Conservation (phyloP, 176 grass and related monocot genomes). For the Tillandsia fasciculata region DNA sequence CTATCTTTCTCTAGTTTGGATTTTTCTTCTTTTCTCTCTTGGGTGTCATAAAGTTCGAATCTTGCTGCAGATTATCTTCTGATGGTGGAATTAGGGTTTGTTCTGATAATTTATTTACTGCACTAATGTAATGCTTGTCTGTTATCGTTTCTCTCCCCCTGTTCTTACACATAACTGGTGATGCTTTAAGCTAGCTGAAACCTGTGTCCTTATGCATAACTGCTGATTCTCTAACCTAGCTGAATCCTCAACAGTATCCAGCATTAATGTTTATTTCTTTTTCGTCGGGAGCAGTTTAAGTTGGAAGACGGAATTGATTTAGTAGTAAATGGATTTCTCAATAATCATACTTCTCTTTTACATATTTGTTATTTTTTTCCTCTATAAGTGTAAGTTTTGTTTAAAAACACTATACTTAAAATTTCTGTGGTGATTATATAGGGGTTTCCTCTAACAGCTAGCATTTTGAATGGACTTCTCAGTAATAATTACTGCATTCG, state of each 20-base stretch:
- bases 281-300: too few relatives aligned
- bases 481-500: conserved; percentile 37
- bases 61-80: background rate
- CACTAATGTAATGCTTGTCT: too few relatives aligned
- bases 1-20: background rate
- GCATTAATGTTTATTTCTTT: too few relatives aligned
- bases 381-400: background rate
- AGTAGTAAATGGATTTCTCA: too few relatives aligned
- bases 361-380: background rate
- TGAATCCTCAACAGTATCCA: too few relatives aligned
- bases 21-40: background rate
- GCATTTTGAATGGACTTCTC: conserved; percentile 46
- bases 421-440: conserved; percentile 5
- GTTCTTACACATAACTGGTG: too few relatives aligned
- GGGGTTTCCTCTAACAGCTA: conserved; percentile 48
- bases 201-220: background rate
- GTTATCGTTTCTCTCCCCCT: too few relatives aligned
- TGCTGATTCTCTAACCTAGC: too few relatives aligned
- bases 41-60: background rate
- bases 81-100: background rate
- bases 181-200: too few relatives aligned
- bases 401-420: conserved; percentile 16
- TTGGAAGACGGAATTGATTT: too few relatives aligned
- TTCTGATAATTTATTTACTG: too few relatives aligned
- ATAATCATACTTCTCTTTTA: background rate